Base-by-base conservation (phyloP, 2,329 filamentous ascomycete species). In the Epichloe sibirici region DNA sequence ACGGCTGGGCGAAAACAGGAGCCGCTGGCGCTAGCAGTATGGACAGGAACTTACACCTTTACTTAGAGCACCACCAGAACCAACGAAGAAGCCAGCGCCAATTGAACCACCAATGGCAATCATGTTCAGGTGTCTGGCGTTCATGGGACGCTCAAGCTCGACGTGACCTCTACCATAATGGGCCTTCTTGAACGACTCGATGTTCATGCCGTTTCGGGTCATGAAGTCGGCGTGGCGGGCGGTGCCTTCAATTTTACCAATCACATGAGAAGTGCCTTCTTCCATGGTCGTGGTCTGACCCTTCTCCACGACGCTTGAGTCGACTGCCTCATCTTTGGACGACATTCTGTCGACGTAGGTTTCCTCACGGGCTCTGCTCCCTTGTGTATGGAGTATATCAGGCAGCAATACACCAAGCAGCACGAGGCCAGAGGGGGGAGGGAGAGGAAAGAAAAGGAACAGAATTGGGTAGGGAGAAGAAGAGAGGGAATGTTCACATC, bases 41-140 rank as follows among this genome's bases (percentile, higher is more conserved):
- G 78, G 2, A 25, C 4, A 2, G 28, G 28, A 31, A 58, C 71
- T 63, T 68, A 72, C 74, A 66, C 78, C 78, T 53, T 67, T 72
- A 56, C 60, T 62, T 12, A 81, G 66, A 47, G 78, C 78, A 58
- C 66, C 62, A 58, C 78, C 78, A 38, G 77, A 79, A 59, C 78
- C 77, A 61, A 81, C 78, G 65, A 81, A 82, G 70, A 82, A 79
- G 68, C 78, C 78, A 63, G 78, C 78, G 64, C 78, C 78, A 52
- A 82, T 82, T 37, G 77, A 79, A 54, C 78, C 78, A 61, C 77
- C 78, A 53, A 81, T 80, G 61, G 77, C 76, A 65, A 81, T 81
- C 76, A 79, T 79, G 65, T 81, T 75, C 60, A 81, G 65, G 65
- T 80, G 77, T 59, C 77, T 74, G 43, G 68, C 66, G 67, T 75